These are phyloP conservation scores for Mortierella sp. DNA, from an alignment of 371 early-diverging fungal genomes.

Conservation along the genomic window DNA sequence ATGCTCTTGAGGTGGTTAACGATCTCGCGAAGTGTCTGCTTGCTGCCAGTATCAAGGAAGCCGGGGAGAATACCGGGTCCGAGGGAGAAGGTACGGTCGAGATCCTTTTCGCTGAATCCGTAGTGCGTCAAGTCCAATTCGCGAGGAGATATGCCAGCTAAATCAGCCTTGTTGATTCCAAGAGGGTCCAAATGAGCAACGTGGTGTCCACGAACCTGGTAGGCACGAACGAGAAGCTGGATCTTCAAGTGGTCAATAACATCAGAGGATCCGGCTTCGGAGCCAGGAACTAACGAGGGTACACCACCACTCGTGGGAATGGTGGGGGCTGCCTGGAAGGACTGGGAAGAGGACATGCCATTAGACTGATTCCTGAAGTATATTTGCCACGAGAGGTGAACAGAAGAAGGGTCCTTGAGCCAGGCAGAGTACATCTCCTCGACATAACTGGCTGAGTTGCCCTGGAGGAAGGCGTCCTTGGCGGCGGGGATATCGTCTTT, in stretches of 20 bases:
- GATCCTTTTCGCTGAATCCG: slow-evolving; percentile 94
- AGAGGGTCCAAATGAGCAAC: slow-evolving; percentile 96
- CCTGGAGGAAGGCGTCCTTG: slow-evolving; percentile 81
- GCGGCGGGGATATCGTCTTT: slow-evolving; percentile 37
- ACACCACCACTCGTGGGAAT: slow-evolving; percentile 82
- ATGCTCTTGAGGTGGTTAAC: slow-evolving; percentile 84
- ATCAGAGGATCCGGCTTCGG: slow-evolving; percentile 66
- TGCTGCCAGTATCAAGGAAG: slow-evolving; percentile 75
- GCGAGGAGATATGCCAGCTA: slow-evolving; percentile 74
- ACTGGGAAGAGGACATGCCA: slow-evolving; percentile 79
- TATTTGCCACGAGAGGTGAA: slow-evolving; percentile 97
- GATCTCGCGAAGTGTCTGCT: slow-evolving; percentile 91
- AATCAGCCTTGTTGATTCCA: slow-evolving; percentile 81
- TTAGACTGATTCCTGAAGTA: slow-evolving; percentile 94
- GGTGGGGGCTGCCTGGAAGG: slow-evolving; percentile 88
- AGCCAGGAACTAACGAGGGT: slow-evolving; percentile 69
- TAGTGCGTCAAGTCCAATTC: slow-evolving; percentile 93
- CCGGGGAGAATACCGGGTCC: slow-evolving; percentile 97
- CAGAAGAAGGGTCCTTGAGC: slow-evolving; percentile 91
- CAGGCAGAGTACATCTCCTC: slow-evolving; percentile 98
- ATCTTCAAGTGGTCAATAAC: slow-evolving; percentile 98
- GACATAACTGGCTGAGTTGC: slow-evolving; percentile 88
- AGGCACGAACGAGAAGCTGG: slow-evolving; percentile 97
- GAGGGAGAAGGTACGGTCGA: slow-evolving; percentile 91
- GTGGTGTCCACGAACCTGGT: slow-evolving; percentile 97